These are phyloP conservation scores for Alternaria arbusti DNA, from an alignment of 2,329 filamentous ascomycete genomes.

Conservation along the genomic window DNA sequence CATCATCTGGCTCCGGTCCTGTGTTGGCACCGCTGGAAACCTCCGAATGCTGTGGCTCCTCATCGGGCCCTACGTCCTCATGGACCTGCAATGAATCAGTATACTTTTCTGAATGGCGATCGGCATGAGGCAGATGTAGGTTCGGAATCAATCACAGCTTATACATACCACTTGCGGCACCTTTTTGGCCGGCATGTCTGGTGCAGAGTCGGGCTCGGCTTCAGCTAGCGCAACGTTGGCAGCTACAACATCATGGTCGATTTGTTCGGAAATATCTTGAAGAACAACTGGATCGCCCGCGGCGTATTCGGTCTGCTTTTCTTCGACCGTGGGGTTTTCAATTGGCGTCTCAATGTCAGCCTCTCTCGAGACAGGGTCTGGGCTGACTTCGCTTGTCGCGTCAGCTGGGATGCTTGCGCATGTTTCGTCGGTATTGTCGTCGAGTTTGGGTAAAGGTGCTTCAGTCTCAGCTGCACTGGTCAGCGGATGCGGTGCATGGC, in stretches of 20 bases:
- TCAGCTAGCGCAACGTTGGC: conserved; percentile 3
- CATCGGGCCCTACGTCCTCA: background rate
- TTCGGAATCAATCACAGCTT: background rate
- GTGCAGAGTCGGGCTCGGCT: conserved; percentile 3
- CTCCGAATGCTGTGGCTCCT: background rate
- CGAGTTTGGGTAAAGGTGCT: background rate
- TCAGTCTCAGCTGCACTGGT: conserved; percentile 14
- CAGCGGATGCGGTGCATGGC: conserved; percentile 5
- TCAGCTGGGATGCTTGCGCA: conserved; percentile 11
- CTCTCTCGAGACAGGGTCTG: conserved; percentile 11
- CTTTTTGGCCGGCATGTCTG: conserved; percentile 10
- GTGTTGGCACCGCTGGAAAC: background rate
- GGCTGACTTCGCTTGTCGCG: conserved; percentile 9
- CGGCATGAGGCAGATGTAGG: background rate
- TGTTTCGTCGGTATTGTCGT: conserved; percentile 6
- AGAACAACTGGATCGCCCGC: background rate
- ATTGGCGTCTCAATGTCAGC: conserved; percentile 9
- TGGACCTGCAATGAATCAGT: conserved; percentile 6
- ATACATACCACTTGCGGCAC: conserved; percentile 12
- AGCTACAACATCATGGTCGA: conserved; percentile 7
- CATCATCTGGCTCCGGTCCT: background rate
- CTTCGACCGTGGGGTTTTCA: conserved; percentile 5
- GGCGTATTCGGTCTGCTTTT: background rate
- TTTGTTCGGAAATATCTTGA: conserved; percentile 2
- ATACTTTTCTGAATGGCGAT: background rate